Conservation (phyloP, 345 rosid genomes). For the Brassica incana region DNA sequence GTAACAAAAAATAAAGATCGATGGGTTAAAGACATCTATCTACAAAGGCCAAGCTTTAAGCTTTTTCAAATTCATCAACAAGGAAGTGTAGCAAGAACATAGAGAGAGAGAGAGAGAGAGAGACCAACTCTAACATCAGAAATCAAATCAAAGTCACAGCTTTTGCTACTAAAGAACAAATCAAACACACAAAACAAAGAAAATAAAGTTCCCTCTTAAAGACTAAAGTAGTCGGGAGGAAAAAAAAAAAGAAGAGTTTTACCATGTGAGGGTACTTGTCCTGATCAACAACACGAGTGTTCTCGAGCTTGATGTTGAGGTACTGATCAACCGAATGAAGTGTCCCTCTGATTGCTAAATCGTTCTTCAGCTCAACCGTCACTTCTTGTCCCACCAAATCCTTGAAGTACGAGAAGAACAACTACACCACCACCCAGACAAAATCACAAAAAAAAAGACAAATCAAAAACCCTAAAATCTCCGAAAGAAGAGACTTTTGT, state of each 20-base stretch:
- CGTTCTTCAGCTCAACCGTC: conserved; percentile 98
- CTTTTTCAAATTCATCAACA: no score
- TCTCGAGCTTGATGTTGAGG: conserved; percentile 98
- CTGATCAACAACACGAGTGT: conserved; percentile 97
- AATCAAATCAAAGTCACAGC: background rate
- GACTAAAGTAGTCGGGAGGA: background rate
- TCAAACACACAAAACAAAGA: background rate
- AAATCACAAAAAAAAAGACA: background rate
- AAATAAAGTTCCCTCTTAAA: background rate
- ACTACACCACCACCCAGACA: conserved; percentile 46
- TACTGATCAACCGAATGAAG: conserved; percentile 99
- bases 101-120: no score
- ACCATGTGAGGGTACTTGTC: conserved; percentile 99
- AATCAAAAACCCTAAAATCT: no score
- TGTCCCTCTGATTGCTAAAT: conserved; percentile 97
- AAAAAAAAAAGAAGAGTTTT: background rate
- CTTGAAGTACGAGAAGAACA: conserved; percentile 99
- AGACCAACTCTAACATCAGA: background rate
- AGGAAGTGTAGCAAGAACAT: no score
- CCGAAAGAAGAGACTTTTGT: no score
- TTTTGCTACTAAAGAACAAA: conserved; percentile 2
- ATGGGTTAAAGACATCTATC: no score
- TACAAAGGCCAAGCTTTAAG: no score
- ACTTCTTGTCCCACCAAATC: conserved; percentile 99
- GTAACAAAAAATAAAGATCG: no score